Evolutionary conservation across 768 basidiomycete genomes (phyloP), one percentile per base, ranked within the genome.

Genomic region (Boletus huronensis): DNA sequence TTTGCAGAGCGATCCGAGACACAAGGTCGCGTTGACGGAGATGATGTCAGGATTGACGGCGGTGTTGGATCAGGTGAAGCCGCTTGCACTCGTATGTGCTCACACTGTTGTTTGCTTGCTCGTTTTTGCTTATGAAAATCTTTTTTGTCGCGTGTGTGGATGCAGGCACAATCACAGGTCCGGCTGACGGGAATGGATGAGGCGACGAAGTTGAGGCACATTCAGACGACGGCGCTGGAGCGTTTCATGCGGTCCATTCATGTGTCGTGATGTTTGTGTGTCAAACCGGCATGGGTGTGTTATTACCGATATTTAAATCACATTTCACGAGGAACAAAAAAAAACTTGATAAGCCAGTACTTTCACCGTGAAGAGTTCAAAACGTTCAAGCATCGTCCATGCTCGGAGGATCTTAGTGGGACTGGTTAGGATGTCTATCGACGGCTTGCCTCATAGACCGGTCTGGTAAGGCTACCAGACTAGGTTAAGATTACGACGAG

Each of bases 41-140:
- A 92, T 93, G 87, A 79, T 84, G 44, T 74, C 80, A 3, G 76
- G 78, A n/a, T 64, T 93, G 54, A 77, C 87, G 38, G 70, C 71
- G 19, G 73, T 80, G 36, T 77, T 87, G 34, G 85, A 88, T 64
- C 80, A 78, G 54, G 74, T 80, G 47, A 79, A 77, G 52, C 87
- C 87, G 10, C 69, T 82, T 5, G 77, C 78, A 14, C 64, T 90
- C 70, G 90, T 89, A 58, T 52, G 84, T 77, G 52, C 9, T 21
- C n/a, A n/a, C n/a, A n/a, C 0, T 1, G 10, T 23, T 26, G 13
- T 21, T 16, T 14, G 43, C 19, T 28, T 26, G 10, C 6, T 38
- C n/a, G 5, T 38, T 16, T 50, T 34, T 13, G 21, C 31, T 44
- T 23, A 55, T 19, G 45, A 31, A 17, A 29, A 64, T 5, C 1